Base-by-base conservation (phyloP, 495 filamentous ascomycete species). In the Podospora didyma region DNA sequence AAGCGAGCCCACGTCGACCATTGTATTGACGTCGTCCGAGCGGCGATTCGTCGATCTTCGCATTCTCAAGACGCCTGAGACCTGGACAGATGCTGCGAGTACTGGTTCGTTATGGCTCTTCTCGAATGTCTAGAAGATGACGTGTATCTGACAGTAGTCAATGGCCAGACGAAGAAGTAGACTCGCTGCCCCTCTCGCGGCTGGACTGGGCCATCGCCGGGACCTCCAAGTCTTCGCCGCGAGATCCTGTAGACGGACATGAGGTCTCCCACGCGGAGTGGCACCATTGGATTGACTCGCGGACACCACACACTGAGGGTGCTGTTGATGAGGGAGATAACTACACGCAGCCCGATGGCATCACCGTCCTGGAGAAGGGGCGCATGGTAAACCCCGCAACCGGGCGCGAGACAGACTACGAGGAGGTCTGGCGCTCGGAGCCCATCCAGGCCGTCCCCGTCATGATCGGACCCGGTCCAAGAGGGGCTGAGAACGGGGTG, bases 191-290 rank as follows among this genome's bases (percentile, higher is more conserved):
- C 2, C 46, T 59, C 14, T 53, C 49, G 2, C 50, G 58, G 0
- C 60, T 76, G 0, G 73, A 76, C 60, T 84, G 82, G 81, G 82
- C 77, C 20, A 82, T 84, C 39, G 81, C 78, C 0, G 82, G 82
- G 10, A 72, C 68, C 10, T 79, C 79, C 0, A 56, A 61, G 1
- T 64, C 59, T 1, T 46, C 61, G 19, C 12, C 50, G 17, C 22
- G 45, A 34, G 20, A 45, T 16, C 44, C 49, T n/a, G 37, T 49
- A 34, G 60, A 34, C 23, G 21, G 7, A 21, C 22, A 17, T 3
- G 5, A 34, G 24, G 20, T 39, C 45, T 54, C 62, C 2, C 76
- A 76, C 58, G 61, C 62, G 1, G 37, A 60, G 0, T 85, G 82
- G 81, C 56, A 66, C 0, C 82, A 84, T 65, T 79, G 77, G 75